phyloP scores from a whole-genome alignment of 2,329 filamentous ascomycete genomes.

The Alternaria alternata region DNA sequence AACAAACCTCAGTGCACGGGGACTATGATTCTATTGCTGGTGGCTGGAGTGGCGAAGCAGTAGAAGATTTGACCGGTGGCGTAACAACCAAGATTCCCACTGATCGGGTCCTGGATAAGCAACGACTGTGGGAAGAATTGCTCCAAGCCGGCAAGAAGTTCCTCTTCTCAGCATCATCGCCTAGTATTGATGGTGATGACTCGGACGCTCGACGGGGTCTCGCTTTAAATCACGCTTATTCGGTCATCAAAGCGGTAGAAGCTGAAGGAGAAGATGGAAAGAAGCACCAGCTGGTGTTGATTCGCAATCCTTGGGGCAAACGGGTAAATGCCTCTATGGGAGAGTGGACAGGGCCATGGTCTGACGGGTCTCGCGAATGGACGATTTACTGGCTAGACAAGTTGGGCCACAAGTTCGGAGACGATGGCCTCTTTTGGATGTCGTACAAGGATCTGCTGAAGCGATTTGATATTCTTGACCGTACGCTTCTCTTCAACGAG shows the following conservation, averaged over 20 bases:
- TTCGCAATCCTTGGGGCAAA: conserved; percentile 81
- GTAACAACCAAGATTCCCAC: conserved; percentile 73
- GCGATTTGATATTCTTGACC: conserved; percentile 65
- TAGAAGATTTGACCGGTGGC: conserved; percentile 70
- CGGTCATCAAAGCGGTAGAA: conserved; percentile 64
- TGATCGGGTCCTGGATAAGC: conserved; percentile 75
- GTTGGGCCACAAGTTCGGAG: conserved; percentile 75
- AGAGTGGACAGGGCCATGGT: background rate
- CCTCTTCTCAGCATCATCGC: conserved; percentile 68
- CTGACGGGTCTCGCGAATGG: conserved; percentile 83
- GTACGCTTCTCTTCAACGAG: conserved; percentile 65
- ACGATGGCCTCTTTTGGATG: conserved; percentile 74
- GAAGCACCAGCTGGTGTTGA: conserved; percentile 64
- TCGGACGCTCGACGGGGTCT: conserved; percentile 61
- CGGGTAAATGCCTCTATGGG: conserved; percentile 48
- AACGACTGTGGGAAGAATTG: conserved; percentile 85
- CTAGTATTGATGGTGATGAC: conserved; percentile 67
- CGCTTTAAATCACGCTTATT: conserved; percentile 61
- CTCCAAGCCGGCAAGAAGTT: conserved; percentile 78
- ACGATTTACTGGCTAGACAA: conserved; percentile 78
- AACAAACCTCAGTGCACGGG: conserved; percentile 66
- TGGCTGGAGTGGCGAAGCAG: conserved; percentile 65
- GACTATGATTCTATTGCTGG: conserved; percentile 79
- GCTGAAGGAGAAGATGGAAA: conserved; percentile 55
- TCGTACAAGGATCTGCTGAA: conserved; percentile 65